Evolutionary conservation across 352 stramenopile species (phyloP).

Genomic region (Blastocystis sp.): DNA sequence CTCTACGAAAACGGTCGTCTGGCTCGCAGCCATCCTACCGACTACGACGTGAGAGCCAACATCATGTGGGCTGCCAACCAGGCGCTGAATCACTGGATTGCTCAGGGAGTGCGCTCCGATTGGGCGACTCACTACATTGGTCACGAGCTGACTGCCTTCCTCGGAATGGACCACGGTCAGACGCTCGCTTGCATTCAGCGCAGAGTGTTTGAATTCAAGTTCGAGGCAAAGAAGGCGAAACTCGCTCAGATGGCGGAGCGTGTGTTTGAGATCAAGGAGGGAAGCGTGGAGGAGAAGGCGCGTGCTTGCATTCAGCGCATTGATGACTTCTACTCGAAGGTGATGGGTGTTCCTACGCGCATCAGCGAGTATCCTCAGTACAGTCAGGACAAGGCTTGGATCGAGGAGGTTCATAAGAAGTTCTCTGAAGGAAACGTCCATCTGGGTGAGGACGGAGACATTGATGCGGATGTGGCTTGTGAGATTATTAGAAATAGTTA

Average conservation of each 20-base stretch:
- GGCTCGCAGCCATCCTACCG: neutral
- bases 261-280: neutral
- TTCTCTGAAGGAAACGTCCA: neutral
- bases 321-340: constrained; percentile 55
- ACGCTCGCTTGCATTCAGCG: constrained; percentile 50
- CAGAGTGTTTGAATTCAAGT: constrained; percentile 22
- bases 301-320: neutral
- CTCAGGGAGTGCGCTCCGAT: constrained; percentile 35
- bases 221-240: constrained; percentile 38
- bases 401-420: constrained; percentile 35
- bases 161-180: constrained; percentile 46
- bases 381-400: constrained; percentile 2
- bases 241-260: constrained; percentile 54
- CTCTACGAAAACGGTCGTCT: constrained; percentile 26
- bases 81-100: constrained; percentile 53
- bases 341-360: constrained; percentile 41
- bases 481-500: constrained; percentile 48
- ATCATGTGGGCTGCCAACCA: constrained; percentile 57
- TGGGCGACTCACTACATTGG: constrained; percentile 54
- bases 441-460: constrained; percentile 14
- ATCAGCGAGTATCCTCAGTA: constrained; percentile 21
- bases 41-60: constrained; percentile 31
- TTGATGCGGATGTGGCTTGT: neutral
- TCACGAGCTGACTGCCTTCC: constrained; percentile 41
- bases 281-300: constrained; percentile 50